Base-by-base conservation (phyloP, 306 rosid genomes). In the Medicago ruthenica region DNA sequence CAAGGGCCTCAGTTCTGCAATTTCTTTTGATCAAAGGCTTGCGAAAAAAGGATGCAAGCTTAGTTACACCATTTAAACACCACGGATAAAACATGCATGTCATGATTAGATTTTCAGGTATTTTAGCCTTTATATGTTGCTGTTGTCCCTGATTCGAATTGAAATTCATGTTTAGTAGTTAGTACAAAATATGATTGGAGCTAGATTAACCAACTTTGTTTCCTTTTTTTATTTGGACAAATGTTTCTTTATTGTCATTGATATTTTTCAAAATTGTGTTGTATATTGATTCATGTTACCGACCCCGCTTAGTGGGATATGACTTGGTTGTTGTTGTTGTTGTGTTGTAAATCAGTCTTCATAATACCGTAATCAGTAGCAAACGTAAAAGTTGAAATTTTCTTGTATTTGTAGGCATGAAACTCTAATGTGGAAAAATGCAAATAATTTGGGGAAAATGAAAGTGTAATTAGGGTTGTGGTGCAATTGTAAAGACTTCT, bases 11-110 rank as follows among this genome's bases (percentile, higher is more conserved):
- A 0, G 86, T 82, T 39, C 4, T 80, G 39, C 44, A 58, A 57
- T 74, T 39, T 82, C 75, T 87, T 70, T 11, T 71, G 17, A 76
- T 76, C 3, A 54, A 76, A 67, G 89, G 88, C 53, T 80, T 87
- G 83, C 41, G 80, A 1, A 50, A 41, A 57, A 59, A 77, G 59
- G 12, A 55, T 6, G 5, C 74, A 2, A 51, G 77, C 60, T 57
- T 80, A 65, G 3, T 3, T 48, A 2, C 20, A 3, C 78, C 78
- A 2, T 71, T 79, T 67, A 5, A n/a, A 17, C 22, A 17, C 27
- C 54, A 17, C 5, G 60, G 60, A 54, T 24, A 8, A 54, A 54
- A 45, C 7, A 12, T 6, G 36, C 20, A 3, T 34, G 36, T 5
- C 2, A 13, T 45, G 51, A 45, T 12, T 15, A 11, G 4, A 13